Evolutionary conservation across 2,329 filamentous ascomycete genomes (phyloP), one percentile per base, ranked within the genome.

Genomic region (Coniochaeta prunicola): DNA sequence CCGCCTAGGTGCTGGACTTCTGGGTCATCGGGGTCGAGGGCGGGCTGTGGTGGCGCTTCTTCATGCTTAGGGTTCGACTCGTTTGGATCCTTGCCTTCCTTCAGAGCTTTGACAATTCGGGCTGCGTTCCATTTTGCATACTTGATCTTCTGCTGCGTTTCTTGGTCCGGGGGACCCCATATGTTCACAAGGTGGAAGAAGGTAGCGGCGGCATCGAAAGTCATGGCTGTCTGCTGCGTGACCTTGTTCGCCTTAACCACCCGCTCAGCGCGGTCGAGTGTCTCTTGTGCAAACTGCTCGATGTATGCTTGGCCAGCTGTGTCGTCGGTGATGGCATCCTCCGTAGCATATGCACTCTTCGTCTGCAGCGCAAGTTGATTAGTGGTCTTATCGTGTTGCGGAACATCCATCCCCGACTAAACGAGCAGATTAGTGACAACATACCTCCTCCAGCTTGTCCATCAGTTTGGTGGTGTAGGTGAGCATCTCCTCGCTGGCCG

Each of bases 91-190:
- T 90, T 88, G 58, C 92, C 92, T 42, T 92, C 90, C 68, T 92
- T 94, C 67, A 97, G 83, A 12, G 94, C 94, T 74, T 91, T 96
- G 17, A 90, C 80, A 68, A 99, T 99, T 59, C 94, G 85, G 36
- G 93, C 78, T 2, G 93, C 92, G 71, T 97, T 96, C 82, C 91
- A 99, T 73, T 97, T 99, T 45, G 93, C 92, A 70, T 91, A 99
- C 72, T 96, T 97, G 74, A 93, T 91, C 78, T 96, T 97, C 58
- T 91, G 84, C 40, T 86, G 80, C 21, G 87, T 85, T 68, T 97
- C 92, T 1, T 83, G 75, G 34, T 96, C 90, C 12, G 87, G 76
- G 0, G 83, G 74, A 6, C 86, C 88, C 92, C 93, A 99, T 67
- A 96, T 89, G 63, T 87, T 87, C 59, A 91, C 82, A 5, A 97